Evolutionary conservation across 2,329 filamentous ascomycete genomes (phyloP).

Genomic region (Mycocentrospora acerina): DNA sequence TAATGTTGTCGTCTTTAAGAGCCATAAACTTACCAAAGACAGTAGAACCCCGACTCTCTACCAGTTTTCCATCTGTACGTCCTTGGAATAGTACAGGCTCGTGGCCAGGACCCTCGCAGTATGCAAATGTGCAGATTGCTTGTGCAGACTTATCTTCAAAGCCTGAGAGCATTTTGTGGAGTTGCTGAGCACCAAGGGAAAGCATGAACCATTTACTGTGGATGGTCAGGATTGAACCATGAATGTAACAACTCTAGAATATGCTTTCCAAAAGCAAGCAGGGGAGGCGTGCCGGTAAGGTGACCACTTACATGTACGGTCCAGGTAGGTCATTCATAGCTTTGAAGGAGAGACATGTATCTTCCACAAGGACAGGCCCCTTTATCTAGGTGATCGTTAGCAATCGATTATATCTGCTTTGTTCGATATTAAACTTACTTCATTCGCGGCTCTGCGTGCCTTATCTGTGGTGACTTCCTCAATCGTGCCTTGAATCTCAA

Average conservation of each 20-base stretch:
- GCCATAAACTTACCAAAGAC: conserved; percentile 69
- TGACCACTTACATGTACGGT: conserved; percentile 80
- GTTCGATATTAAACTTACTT: conserved; percentile 53
- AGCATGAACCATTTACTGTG: conserved; percentile 93
- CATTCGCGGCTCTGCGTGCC: conserved; percentile 76
- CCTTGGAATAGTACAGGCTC: conserved; percentile 91
- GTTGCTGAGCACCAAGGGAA: conserved; percentile 75
- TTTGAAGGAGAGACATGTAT: conserved; percentile 91
- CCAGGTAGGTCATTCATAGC: conserved; percentile 89
- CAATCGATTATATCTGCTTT: not conserved
- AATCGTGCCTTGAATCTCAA: conserved; percentile 88
- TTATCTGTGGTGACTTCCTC: conserved; percentile 92
- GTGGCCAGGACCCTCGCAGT: conserved; percentile 79
- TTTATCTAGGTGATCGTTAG: conserved; percentile 57
- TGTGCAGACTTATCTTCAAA: conserved; percentile 90
- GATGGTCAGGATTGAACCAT: conserved; percentile 1
- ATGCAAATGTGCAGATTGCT: conserved; percentile 95
- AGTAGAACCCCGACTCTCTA: conserved; percentile 75
- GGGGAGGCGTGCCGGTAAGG: not conserved
- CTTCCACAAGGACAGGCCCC: conserved; percentile 90
- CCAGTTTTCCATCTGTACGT: conserved; percentile 80
- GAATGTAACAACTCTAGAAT: not conserved
- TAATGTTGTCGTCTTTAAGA: not conserved
- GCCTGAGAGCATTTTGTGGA: conserved; percentile 86
- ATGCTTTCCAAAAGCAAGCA: not conserved